Evolutionary conservation across 176 grass and related monocot genomes (phyloP), one percentile per base, ranked within the genome.

Genomic region (Phoenix roebelenii): DNA sequence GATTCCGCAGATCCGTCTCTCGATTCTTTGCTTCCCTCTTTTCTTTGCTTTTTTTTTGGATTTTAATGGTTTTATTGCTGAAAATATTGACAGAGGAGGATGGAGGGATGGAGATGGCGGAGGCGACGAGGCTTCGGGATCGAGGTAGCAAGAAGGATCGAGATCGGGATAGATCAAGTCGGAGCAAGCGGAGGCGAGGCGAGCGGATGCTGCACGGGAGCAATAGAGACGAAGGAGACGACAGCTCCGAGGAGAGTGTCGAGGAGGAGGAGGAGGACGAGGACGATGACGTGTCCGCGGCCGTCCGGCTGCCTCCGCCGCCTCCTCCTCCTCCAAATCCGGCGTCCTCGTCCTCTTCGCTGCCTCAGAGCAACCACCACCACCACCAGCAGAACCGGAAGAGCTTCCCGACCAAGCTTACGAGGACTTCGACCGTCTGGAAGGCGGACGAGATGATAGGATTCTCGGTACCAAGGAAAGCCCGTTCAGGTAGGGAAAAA

Each of bases 401-500:
- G 76, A 81, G 67, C 10, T 74, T 63, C 25, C 25, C 87, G 18
- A 56, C 88, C 9, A 68, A 56, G 28, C 51, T 51, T 0, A 9
- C 7, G 2, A 79, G 85, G 79, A 70, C 66, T 35, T 61, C 89
- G 52, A 5, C 52, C 32, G 63, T 59, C 5, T 67, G 70, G 79
- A 90, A 90, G 70, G 73, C 88, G 20, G 94, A 98, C 68, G 94
- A 98, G 70, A 98, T 98, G 94, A 98, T 98, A 54, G 94, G 94
- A n/a, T 84, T 98, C 35, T 64, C 87, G 1, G 94, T 98, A 4
- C 93, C 94, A 0, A 74, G 94, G 66, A 98, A 98, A 84, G 84
- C 94, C 4, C 88, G 94, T 23, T 88, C 94, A 23, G 79, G 94
- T 98, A 77, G 55, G 3, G 18, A 17, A 19, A 19, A 29, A 35